A percentile compares a stretch with the other conserved stretches of the same genome.
Conservation (phyloP, 2,329 filamentous ascomycete genomes). For the Ceratocystis huliohia region DNA sequence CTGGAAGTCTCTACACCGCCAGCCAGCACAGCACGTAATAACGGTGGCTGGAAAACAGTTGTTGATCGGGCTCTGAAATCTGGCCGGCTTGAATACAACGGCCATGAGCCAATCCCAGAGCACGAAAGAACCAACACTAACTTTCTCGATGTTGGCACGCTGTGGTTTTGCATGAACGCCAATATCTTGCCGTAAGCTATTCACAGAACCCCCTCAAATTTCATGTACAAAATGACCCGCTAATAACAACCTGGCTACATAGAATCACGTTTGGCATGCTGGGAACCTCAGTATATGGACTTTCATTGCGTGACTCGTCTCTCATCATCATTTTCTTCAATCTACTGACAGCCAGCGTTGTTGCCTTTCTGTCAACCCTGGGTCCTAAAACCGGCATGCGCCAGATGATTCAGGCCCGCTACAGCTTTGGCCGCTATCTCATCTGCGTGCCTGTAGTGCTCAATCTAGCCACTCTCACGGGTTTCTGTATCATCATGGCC, state of each 20-base stretch:
- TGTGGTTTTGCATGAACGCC: conserved; percentile 38
- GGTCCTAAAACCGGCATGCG: conserved; percentile 52
- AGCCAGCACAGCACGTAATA: background rate
- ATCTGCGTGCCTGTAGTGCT: conserved; percentile 48
- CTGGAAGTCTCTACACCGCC: background rate
- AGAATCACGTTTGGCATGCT: conserved; percentile 53
- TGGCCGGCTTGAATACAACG: background rate
- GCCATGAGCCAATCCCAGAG: conserved; percentile 30
- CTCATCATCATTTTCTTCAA: conserved; percentile 53
- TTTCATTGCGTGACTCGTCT: conserved; percentile 43
- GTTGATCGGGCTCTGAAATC: background rate
- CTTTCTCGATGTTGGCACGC: conserved; percentile 36
- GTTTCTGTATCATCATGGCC: conserved; percentile 50
- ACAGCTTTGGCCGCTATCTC: conserved; percentile 47
- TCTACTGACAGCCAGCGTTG: conserved; percentile 39
- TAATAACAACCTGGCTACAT: background rate
- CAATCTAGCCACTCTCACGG: conserved; percentile 49
- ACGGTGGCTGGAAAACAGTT: background rate
- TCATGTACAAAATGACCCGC: no score
- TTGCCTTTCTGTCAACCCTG: conserved; percentile 45
- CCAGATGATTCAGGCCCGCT: conserved; percentile 53
- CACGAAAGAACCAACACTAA: conserved; percentile 32
- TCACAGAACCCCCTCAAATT: background rate
- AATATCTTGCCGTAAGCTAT: conserved; percentile 35
- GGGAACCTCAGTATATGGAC: conserved; percentile 39